phyloP scores from a whole-genome alignment of 306 rosid species.

The Benincasa hispida region DNA sequence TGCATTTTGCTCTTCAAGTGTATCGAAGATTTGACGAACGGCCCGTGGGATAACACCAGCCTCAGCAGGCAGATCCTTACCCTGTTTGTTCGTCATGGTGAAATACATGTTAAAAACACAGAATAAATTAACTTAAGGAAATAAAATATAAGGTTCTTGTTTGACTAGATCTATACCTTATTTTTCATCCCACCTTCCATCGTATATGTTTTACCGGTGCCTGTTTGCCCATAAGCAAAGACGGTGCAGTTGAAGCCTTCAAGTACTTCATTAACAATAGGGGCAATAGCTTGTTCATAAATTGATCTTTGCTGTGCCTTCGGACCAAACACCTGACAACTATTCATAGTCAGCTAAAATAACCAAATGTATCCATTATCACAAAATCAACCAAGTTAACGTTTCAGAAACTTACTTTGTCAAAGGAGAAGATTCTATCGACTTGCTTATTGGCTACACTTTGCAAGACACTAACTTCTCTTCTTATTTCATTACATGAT shows the following conservation, averaged over 20 bases:
- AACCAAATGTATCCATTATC: not conserved
- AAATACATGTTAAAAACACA: not conserved
- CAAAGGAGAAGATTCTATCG: conserved; percentile 73
- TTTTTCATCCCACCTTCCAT: conserved; percentile 97
- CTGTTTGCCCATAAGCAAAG: conserved; percentile 96
- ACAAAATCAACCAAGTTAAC: not conserved
- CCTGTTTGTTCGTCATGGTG: conserved; percentile 23
- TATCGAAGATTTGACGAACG: conserved; percentile 83
- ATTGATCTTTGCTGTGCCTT: conserved; percentile 81
- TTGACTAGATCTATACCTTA: conserved; percentile 42
- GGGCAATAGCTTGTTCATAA: conserved; percentile 87
- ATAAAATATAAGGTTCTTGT: not conserved
- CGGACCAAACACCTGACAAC: conserved; percentile 78
- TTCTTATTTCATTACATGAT: conserved; percentile 65
- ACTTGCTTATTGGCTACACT: conserved; percentile 78
- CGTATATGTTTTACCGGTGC: conserved; percentile 95
- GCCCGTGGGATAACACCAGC: conserved; percentile 98
- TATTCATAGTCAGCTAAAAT: not conserved
- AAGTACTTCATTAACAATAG: conserved; percentile 86
- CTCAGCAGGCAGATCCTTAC: conserved; percentile 76
- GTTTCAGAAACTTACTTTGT: conserved; percentile 44
- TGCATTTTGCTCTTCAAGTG: conserved; percentile 71
- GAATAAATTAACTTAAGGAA: not conserved
- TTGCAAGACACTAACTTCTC: conserved; percentile 76
- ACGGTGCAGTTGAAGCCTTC: conserved; percentile 95